Conservation (phyloP, 768 basidiomycete genomes). For the Tremella fuciformis region DNA sequence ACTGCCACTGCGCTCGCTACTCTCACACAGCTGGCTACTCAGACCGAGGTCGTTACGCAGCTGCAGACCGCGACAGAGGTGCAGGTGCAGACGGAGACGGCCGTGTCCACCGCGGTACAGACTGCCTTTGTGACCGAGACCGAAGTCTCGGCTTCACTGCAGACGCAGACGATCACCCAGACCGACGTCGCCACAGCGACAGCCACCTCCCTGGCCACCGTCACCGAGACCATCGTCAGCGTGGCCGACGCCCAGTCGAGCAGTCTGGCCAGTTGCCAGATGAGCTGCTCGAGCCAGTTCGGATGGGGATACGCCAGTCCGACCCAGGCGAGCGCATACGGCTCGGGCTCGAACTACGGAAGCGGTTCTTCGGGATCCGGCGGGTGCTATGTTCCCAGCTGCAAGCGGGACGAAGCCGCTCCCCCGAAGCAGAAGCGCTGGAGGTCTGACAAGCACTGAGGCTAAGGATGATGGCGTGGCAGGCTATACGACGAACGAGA, state of each 20-base stretch:
- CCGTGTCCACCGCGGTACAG: background rate
- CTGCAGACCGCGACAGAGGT: background rate
- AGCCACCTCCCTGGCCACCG: background rate
- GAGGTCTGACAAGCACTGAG: no score
- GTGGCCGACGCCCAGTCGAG: slow-evolving; percentile 3
- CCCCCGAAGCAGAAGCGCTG: no score
- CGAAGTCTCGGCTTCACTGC: slow-evolving; percentile 6
- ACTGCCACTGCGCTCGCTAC: background rate
- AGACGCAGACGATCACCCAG: background rate
- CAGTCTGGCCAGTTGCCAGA: slow-evolving; percentile 3
- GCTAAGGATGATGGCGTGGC: no score
- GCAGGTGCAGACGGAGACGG: slow-evolving; percentile 4
- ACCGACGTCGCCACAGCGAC: slow-evolving; percentile 15
- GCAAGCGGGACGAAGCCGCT: no score
- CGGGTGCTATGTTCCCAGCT: no score
- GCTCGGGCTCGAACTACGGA: no score
- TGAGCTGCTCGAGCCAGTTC: slow-evolving; percentile 9
- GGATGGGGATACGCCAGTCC: background rate
- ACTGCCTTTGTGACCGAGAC: slow-evolving; percentile 13
- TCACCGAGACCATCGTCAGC: background rate
- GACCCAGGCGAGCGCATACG: no score
- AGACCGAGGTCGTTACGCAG: slow-evolving; percentile 3
- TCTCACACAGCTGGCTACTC: no score
- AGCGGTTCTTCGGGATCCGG: no score
- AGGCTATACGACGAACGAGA: no score